Conservation (phyloP, 2,329 filamentous ascomycete species). For the Didymella pinodella region DNA sequence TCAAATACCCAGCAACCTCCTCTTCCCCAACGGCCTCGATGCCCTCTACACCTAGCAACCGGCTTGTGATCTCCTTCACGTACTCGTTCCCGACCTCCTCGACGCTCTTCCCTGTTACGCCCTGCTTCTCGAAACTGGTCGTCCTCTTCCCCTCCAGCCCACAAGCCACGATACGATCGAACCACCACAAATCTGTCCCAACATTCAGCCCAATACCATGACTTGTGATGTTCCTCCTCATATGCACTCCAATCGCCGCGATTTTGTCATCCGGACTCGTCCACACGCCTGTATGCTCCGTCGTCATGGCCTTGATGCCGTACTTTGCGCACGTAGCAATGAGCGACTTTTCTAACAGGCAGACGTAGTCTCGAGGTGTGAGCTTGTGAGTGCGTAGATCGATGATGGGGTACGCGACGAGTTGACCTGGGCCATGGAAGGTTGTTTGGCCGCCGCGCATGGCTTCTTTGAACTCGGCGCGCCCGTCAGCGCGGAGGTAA, state of each 20-base stretch:
- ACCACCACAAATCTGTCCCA: conserved; percentile 69
- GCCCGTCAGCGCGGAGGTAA: conserved; percentile 50
- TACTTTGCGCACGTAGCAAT: conserved; percentile 70
- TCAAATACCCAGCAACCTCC: conserved; percentile 24
- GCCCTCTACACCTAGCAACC: conserved; percentile 32
- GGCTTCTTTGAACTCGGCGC: conserved; percentile 72
- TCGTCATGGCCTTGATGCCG: conserved; percentile 69
- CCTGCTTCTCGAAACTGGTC: conserved; percentile 73
- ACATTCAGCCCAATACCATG: conserved; percentile 86
- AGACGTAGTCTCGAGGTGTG: conserved; percentile 78
- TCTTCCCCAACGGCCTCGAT: conserved; percentile 30
- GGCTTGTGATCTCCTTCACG: conserved; percentile 51
- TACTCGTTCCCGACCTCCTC: conserved; percentile 52
- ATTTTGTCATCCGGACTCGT: conserved; percentile 69
- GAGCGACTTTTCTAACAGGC: conserved; percentile 78
- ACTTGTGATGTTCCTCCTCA: conserved; percentile 81
- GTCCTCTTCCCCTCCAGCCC: conserved; percentile 80
- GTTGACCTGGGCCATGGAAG: conserved; percentile 92
- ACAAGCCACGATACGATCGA: conserved; percentile 84
- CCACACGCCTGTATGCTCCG: conserved; percentile 88
- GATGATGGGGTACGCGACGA: conserved; percentile 91
- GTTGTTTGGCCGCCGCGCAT: conserved; percentile 90
- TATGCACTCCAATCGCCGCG: conserved; percentile 89
- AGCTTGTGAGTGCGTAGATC: conserved; percentile 75
- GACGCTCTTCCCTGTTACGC: conserved; percentile 47